phyloP scores from a whole-genome alignment of 163 green algal species.

The Scenedesmus sp. region DNA sequence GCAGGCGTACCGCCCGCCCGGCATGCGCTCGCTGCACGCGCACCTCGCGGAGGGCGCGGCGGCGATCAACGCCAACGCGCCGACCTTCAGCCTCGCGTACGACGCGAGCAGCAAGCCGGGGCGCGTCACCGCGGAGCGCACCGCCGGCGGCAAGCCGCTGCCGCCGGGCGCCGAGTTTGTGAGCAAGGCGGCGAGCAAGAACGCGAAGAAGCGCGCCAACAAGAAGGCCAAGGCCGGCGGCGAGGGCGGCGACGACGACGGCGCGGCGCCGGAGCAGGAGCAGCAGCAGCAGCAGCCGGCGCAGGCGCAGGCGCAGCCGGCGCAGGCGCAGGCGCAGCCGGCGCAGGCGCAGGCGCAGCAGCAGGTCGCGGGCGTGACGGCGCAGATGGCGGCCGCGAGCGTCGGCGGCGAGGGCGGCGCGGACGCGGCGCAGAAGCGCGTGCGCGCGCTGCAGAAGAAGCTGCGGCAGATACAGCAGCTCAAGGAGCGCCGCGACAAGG shows the following conservation, averaged over 20 bases:
- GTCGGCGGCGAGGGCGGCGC: conserved; percentile 11
- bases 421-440: conserved; percentile 57
- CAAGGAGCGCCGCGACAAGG: conserved; percentile 61
- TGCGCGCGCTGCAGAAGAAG: conserved; percentile 79
- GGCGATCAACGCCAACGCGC: conserved; percentile 36
- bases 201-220: conserved; percentile 78
- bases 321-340: not conserved
- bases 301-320: not conserved
- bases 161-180: conserved; percentile 60
- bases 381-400: conserved; percentile 7
- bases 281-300: conserved; percentile 7
- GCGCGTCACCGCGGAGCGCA: conserved; percentile 52
- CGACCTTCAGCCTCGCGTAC: conserved; percentile 76
- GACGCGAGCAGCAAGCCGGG: conserved; percentile 71
- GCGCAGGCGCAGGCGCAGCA: not conserved
- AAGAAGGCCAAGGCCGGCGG: conserved; percentile 64
- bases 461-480: conserved; percentile 73
- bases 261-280: conserved; percentile 32
- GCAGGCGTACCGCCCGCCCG: conserved; percentile 11
- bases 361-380: conserved; percentile 14
- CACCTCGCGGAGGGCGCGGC: conserved; percentile 32
- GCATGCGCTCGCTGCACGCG: conserved; percentile 16
- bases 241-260: conserved; percentile 32
- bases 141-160: conserved; percentile 30
- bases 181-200: conserved; percentile 81